These are phyloP conservation scores for Spongiforma sp. DNA, from an alignment of 1,284 basidiomycete genomes.

Conservation along the genomic window DNA sequence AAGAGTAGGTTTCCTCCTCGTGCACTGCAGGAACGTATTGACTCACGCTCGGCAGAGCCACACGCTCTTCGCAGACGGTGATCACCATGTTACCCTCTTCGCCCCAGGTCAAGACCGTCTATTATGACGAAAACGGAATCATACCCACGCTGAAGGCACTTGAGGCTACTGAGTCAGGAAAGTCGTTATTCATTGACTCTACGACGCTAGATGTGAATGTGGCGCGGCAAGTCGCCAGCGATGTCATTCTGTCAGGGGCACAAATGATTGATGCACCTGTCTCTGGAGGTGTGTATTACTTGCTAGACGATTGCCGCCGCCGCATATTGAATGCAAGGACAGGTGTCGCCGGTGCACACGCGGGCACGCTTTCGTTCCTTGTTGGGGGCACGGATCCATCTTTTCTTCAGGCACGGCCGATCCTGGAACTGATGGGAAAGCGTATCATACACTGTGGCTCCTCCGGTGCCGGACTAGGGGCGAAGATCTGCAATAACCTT, in stretches of 20 bases:
- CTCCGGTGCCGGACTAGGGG: slow-evolving; percentile 85
- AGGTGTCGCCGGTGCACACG: slow-evolving; percentile 86
- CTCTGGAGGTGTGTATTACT: slow-evolving; percentile 70
- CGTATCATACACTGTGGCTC: slow-evolving; percentile 85
- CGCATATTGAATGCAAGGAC: slow-evolving; percentile 9
- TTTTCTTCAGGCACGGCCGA: slow-evolving; percentile 65
- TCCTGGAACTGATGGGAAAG: slow-evolving; percentile 79
- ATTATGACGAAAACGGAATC: slow-evolving; percentile 61
- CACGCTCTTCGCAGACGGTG: slow-evolving; percentile 65
- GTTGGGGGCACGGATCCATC: slow-evolving; percentile 75
- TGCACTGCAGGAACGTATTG: slow-evolving; percentile 10
- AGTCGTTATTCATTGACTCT: slow-evolving; percentile 83
- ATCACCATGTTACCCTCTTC: slow-evolving; percentile 91
- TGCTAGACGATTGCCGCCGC: slow-evolving; percentile 3
- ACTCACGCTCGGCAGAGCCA: slow-evolving; percentile 51
- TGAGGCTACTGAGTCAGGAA: slow-evolving; percentile 41
- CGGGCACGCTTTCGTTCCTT: slow-evolving; percentile 88
- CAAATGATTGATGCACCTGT: slow-evolving; percentile 91
- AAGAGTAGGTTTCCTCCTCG: slow-evolving; percentile 58
- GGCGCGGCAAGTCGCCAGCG: slow-evolving; percentile 64
- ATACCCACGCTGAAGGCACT: slow-evolving; percentile 59
- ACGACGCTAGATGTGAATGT: slow-evolving; percentile 85
- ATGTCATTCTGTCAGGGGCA: slow-evolving; percentile 63
- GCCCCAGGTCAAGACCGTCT: slow-evolving; percentile 79
- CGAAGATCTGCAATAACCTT: slow-evolving; percentile 90